Evolutionary conservation across 2,329 filamentous ascomycete genomes (phyloP).

Genomic region (Elsinoe fawcettii): DNA sequence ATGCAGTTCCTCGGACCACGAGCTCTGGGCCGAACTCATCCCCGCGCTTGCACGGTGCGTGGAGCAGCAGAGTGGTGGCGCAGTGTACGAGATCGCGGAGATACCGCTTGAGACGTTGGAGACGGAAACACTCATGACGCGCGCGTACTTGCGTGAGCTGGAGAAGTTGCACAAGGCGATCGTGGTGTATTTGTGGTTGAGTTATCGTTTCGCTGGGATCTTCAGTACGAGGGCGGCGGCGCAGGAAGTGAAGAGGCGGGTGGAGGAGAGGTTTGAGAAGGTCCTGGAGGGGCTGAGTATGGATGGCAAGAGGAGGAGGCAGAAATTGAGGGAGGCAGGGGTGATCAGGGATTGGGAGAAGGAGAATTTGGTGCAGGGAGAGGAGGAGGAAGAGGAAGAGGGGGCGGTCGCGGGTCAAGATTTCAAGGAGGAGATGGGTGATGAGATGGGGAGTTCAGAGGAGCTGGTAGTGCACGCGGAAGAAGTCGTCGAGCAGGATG

Average conservation of each 20-base stretch:
- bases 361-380: not conserved
- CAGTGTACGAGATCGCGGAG: constrained; percentile 61
- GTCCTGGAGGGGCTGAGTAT: constrained; percentile 36
- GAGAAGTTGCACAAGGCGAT: constrained; percentile 75
- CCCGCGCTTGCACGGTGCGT: constrained; percentile 62
- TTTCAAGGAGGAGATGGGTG: not conserved
- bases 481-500: not conserved
- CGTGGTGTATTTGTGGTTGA: constrained; percentile 86
- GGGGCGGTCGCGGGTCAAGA: not conserved
- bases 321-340: not conserved
- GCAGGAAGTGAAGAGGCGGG: constrained; percentile 67
- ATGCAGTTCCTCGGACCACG: constrained; percentile 45
- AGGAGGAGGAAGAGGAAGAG: not conserved
- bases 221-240: constrained; percentile 70
- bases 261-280: constrained; percentile 67
- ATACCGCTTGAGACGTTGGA: constrained; percentile 71
- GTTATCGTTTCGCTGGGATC: constrained; percentile 75
- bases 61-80: constrained; percentile 57
- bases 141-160: constrained; percentile 57
- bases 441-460: not conserved
- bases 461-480: not conserved
- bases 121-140: constrained; percentile 34
- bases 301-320: constrained; percentile 1
- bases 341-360: not conserved
- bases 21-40: constrained; percentile 43